Percentiles rank a stretch among this genome's conserved stretches.
Conservation (phyloP, 2,329 filamentous ascomycete species). For the Colletotrichum sp. region DNA sequence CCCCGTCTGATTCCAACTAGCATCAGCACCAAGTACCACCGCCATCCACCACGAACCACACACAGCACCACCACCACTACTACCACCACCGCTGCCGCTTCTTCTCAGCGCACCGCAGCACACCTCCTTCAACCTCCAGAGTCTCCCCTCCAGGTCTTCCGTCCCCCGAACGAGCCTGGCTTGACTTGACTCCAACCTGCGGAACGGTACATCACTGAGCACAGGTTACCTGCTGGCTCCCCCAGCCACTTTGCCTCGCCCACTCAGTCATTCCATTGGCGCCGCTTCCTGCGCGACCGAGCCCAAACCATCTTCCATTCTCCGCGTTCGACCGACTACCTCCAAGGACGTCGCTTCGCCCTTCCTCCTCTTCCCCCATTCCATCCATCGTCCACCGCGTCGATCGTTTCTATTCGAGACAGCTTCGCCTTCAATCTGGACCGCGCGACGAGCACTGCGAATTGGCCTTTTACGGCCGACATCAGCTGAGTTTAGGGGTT, state of each 20-base stretch:
- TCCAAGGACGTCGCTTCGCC: slow-evolving; percentile 8
- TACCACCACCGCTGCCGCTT: neutral
- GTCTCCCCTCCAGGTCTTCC: neutral
- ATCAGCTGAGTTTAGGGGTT: slow-evolving; percentile 29
- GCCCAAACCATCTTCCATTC: slow-evolving; percentile 21
- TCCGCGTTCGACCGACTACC: slow-evolving; percentile 19
- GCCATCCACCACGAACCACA: neutral
- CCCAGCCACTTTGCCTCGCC: slow-evolving; percentile 19
- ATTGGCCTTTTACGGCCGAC: slow-evolving; percentile 29
- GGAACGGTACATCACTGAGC: neutral
- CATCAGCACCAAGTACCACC: neutral
- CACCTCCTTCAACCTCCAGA: neutral
- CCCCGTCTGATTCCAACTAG: slow-evolving; percentile 7
- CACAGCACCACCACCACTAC: neutral
- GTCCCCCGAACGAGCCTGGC: slow-evolving; percentile 1
- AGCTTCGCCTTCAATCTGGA: slow-evolving; percentile 9
- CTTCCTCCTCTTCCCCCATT: slow-evolving; percentile 4
- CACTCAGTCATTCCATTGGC: slow-evolving; percentile 19
- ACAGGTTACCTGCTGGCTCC: neutral
- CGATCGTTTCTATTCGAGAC: slow-evolving; percentile 4
- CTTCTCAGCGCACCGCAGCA: neutral
- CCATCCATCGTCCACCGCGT: slow-evolving; percentile 16
- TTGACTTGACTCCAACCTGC: neutral
- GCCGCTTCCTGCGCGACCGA: slow-evolving; percentile 22
- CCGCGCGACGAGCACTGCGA: slow-evolving; percentile 15